Base-by-base conservation (phyloP, 495 filamentous ascomycete species). In the Aspergillus olivimuriae region DNA sequence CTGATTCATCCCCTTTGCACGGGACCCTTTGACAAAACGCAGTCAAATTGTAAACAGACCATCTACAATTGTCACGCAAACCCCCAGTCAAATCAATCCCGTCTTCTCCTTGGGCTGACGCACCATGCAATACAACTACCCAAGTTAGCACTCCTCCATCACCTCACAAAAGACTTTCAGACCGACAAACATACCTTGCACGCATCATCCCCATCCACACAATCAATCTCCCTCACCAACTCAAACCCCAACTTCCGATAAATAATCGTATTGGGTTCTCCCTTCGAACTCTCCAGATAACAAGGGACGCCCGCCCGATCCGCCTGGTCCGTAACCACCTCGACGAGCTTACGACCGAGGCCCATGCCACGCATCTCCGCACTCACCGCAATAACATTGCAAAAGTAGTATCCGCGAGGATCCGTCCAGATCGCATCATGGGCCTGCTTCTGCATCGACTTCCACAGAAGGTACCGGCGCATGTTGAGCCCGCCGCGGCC, bases 221-320 rank as follows among this genome's bases (percentile, higher is more conserved):
- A 83, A 42, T 76, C 71, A 57, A 83, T 79, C 61, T 83, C 73
- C 54, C 68, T 75, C 17, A 70, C 73, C 34, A 78, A 58, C 58
- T 69, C 57, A 61, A 86, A 84, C 33, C 81, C 81, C 68, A 83
- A 74, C 59, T 64, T 70, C 52, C 78, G 72, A 63, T 86, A 86
- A 16, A 86, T 84, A 34, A 63, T 61, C 58, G 82, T 63, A 53
- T 84, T 86, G 17, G 81, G 81, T 44, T 70, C 69, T 30, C 72
- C 73, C 44, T 77, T 72, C 45, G 74, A 80, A 36, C 77, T 81
- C 55, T 86, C 81, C 45, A 86, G 60, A 51, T 84, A 86, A 51
- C 80, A 83, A 24, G 65, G 66, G 57, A 72, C 69, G 1, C 75
- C 74, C 54, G 84, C 78, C 16, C 50, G 50, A 51, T 84, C 81